Conservation (phyloP, 192 early-diverging fungal species). For the Backusella australiensis region DNA sequence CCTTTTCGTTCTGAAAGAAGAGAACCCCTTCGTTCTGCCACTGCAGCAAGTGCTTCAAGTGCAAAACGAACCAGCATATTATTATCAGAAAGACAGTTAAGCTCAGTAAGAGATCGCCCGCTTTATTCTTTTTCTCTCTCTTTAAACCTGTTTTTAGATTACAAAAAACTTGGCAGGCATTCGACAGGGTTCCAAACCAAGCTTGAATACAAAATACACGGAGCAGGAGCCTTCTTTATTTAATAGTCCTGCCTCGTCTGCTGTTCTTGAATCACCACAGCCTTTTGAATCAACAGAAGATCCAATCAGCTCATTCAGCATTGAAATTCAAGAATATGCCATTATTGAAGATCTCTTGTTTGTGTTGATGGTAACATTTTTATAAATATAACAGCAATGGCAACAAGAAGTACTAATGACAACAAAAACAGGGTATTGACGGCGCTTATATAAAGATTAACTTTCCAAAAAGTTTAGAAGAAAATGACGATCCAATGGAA, state of each 20-base stretch:
- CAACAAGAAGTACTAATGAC: neutral
- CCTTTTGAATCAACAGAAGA: neutral
- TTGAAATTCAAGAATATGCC: conserved; percentile 71
- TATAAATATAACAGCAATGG: neutral
- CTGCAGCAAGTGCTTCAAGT: neutral
- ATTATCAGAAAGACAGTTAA: conserved; percentile 25
- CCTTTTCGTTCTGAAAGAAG: neutral
- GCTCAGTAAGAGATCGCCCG: conserved; percentile 11
- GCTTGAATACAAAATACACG: neutral
- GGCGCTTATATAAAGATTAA: conserved; percentile 65
- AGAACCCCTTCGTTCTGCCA: neutral
- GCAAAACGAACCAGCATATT: conserved; percentile 10
- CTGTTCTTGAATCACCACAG: neutral
- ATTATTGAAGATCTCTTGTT: conserved; percentile 91
- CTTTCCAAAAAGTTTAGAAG: conserved; percentile 34
- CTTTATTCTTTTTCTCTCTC: neutral
- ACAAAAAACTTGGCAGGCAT: conserved; percentile 21
- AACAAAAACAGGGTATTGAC: conserved; percentile 63
- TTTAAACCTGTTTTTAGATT: conserved; percentile 16
- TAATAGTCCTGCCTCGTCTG: neutral
- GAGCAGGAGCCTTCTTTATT: neutral
- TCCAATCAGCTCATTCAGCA: conserved; percentile 39
- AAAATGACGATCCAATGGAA: conserved; percentile 44
- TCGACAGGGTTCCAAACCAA: conserved; percentile 15
- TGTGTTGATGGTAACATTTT: conserved; percentile 67